A percentile compares a stretch with the other conserved stretches of the same genome.
phyloP scores from a whole-genome alignment of 306 rosid species.

The Corylus avellana region DNA sequence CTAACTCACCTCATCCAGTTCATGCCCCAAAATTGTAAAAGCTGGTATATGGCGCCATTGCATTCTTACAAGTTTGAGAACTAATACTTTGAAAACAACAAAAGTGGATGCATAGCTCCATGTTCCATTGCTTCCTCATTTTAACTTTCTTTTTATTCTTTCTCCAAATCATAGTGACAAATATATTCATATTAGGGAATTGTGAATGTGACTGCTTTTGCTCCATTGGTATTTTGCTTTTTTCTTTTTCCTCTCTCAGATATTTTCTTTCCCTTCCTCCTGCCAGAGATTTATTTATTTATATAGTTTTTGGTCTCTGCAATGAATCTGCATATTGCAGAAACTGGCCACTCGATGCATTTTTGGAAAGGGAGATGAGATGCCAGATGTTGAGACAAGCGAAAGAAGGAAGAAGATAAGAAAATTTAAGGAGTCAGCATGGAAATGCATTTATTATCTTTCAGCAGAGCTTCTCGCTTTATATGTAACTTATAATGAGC shows the following conservation, averaged over 20 bases:
- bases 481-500: constrained; percentile 71
- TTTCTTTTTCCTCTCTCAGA: neutral
- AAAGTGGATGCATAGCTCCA: neutral
- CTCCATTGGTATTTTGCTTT: neutral
- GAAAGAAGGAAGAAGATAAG: constrained; percentile 70
- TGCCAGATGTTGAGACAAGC: constrained; percentile 42
- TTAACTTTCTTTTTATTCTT: neutral
- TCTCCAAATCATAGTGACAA: constrained; percentile 9
- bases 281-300: constrained; percentile 1
- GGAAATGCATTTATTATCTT: constrained; percentile 85
- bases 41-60: neutral
- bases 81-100: neutral
- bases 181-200: neutral
- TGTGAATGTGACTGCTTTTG: neutral
- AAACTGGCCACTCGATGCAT: constrained; percentile 64
- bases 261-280: neutral
- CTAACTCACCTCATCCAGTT: neutral
- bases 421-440: constrained; percentile 94
- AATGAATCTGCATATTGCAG: constrained; percentile 46
- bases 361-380: constrained; percentile 62
- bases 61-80: neutral
- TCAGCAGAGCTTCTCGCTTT: constrained; percentile 83
- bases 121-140: neutral
- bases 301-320: constrained; percentile 26
- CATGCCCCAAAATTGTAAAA: neutral